Conservation (phyloP, 768 basidiomycete genomes). For the Phlebiopsis flavidoalba region DNA sequence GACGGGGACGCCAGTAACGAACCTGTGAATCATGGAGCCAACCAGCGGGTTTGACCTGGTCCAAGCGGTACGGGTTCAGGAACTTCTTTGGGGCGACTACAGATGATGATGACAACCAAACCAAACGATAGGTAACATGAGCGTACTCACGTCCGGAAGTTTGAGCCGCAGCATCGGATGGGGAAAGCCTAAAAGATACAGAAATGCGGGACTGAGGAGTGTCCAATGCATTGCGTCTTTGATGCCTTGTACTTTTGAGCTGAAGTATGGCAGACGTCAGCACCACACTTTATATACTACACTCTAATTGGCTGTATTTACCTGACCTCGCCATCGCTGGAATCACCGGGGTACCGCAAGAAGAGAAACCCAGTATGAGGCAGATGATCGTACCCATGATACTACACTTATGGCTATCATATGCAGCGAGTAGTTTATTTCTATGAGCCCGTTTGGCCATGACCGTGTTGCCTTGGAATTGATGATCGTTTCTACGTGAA, state of each 20-base stretch:
- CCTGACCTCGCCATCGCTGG: not conserved
- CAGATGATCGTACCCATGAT: slow-evolving; percentile 4
- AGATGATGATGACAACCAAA: not conserved
- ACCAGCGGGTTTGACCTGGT: slow-evolving; percentile 25
- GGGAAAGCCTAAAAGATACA: not conserved
- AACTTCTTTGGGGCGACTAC: slow-evolving; percentile 27
- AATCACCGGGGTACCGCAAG: not conserved
- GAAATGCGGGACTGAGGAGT: not conserved
- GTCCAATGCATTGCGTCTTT: not conserved
- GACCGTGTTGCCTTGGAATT: not conserved
- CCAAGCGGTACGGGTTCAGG: slow-evolving; percentile 22
- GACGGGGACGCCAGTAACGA: not conserved
- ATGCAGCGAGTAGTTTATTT: not conserved
- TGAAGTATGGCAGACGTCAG: not conserved
- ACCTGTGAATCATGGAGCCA: slow-evolving; percentile 30
- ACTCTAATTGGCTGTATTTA: not conserved
- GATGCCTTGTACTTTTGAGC: not conserved
- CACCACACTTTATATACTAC: not conserved
- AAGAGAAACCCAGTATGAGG: not conserved
- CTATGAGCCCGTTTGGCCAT: not conserved
- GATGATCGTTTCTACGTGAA: not conserved
- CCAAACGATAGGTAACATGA: not conserved
- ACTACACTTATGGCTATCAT: not conserved
- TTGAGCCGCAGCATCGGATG: not conserved
- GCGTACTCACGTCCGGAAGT: slow-evolving; percentile 6